Evolutionary conservation across 2,329 filamentous ascomycete species (phyloP).

Genomic region (Claviceps humidiphila): DNA sequence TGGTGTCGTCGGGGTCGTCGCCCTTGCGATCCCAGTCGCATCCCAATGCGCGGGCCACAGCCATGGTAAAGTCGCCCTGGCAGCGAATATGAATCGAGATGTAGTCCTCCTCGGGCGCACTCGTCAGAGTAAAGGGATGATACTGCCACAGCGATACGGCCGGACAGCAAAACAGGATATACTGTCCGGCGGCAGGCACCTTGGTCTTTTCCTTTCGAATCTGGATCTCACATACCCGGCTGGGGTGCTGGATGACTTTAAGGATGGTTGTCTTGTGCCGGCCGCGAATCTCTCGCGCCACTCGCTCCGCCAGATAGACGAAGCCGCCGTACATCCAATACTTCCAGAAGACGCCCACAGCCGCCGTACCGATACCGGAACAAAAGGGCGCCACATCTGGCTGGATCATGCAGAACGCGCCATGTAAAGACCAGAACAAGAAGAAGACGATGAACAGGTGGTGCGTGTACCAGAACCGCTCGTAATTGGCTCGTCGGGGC

Average conservation of each 20-base stretch:
- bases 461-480: slow-evolving; percentile 84
- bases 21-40: slow-evolving; percentile 52
- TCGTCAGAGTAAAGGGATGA: slow-evolving; percentile 76
- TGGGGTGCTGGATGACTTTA: slow-evolving; percentile 81
- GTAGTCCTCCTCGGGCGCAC: slow-evolving; percentile 79
- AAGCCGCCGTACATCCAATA: slow-evolving; percentile 82
- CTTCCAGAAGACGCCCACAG: slow-evolving; percentile 73
- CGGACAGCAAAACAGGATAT: slow-evolving; percentile 81
- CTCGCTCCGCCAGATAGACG: slow-evolving; percentile 64
- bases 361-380: slow-evolving; percentile 48
- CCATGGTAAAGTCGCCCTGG: slow-evolving; percentile 68
- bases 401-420: slow-evolving; percentile 83
- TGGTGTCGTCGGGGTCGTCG: slow-evolving; percentile 36
- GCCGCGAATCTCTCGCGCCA: slow-evolving; percentile 66
- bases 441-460: slow-evolving; percentile 83
- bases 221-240: slow-evolving; percentile 81
- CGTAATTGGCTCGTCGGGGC: slow-evolving; percentile 67
- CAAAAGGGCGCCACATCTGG: slow-evolving; percentile 71
- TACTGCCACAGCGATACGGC: slow-evolving; percentile 82
- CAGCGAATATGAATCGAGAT: slow-evolving; percentile 77
- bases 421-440: slow-evolving; percentile 82
- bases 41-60: slow-evolving; percentile 55
- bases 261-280: slow-evolving; percentile 76
- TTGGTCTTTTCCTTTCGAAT: slow-evolving; percentile 83
- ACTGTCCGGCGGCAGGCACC: slow-evolving; percentile 69